Base-by-base conservation (phyloP, 2,329 filamentous ascomycete species). In the Alternaria sp. region DNA sequence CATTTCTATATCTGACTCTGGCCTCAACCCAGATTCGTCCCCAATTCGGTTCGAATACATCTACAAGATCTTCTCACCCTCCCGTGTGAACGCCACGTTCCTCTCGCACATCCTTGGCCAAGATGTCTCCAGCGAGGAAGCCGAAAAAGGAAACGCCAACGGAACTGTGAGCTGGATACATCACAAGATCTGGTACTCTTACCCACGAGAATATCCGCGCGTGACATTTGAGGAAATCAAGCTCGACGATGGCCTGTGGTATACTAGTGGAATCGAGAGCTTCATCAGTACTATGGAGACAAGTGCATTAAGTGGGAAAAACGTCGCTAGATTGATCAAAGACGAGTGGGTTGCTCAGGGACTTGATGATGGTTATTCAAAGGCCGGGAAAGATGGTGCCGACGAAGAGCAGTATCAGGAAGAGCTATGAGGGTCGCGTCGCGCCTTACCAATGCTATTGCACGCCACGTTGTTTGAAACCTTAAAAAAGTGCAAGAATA, bases 251-350 rank as follows among this genome's bases (percentile, higher is more conserved):
- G 86, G 86, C 0, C 70, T 94, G 13, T 95, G 84, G 84, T 88
- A 89, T 68, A 88, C 86, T 5, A 81, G 82, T 51, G 85, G 84
- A 0, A 96, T 98, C 41, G 94, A 98, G 79, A 90, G 90, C 67
- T 97, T 99, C 75, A 96, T 98, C 67, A 95, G 90, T 9, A 97
- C 93, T 0, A 98, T 99, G 95, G 95, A 99, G 82, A 97, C 95
- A 6, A 97, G 89, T 75, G 90, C 92, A 1, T 78, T 98, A 66
- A 95, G 95, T 87, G 95, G 95, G 0, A 92, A 86, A 84, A 95
- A 95, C 72, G 88, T 95, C 21, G 92, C 91, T 8, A 84, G 83
- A 62, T 79, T 95, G 53, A 82, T 94, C 44, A 82, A 88, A 0
- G 86, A 93, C 69, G 85, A 85, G 51, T 86, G 83, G 76, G 45